Evolutionary conservation across 805 yeast genomes (phyloP).

Genomic region (Kuraishia hungarica): DNA sequence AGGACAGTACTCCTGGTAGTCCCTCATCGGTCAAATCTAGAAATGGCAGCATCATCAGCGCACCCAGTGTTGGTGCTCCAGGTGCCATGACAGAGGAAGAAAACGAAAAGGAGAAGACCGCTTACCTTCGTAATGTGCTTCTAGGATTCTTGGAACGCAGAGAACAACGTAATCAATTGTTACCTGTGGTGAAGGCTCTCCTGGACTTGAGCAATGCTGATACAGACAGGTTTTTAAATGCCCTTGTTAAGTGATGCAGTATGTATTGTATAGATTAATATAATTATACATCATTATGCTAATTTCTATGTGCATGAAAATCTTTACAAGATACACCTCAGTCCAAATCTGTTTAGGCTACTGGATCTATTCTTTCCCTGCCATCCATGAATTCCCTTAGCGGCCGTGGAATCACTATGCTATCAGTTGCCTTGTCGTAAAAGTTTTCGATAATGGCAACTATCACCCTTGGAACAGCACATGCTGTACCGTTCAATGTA

Average conservation of each 20-base stretch:
- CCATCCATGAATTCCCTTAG: conserved; percentile 70
- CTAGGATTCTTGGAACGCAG: conserved; percentile 85
- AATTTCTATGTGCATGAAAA: neutral
- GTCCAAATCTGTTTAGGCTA: neutral
- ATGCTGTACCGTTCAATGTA: conserved; percentile 90
- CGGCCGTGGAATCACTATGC: conserved; percentile 58
- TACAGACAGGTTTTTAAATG: conserved; percentile 59
- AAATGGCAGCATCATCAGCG: neutral
- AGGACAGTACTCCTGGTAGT: neutral
- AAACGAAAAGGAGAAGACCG: conserved; percentile 40
- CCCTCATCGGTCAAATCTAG: neutral
- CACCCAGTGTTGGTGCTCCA: conserved; percentile 2
- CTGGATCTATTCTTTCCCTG: conserved; percentile 23
- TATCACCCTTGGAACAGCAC: conserved; percentile 89
- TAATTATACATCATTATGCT: neutral
- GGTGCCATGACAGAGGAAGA: conserved; percentile 10
- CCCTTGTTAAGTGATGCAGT: conserved; percentile 23
- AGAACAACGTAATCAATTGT: conserved; percentile 78
- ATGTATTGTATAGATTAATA: no score
- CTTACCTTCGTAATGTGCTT: conserved; percentile 84
- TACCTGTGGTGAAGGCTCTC: conserved; percentile 79
- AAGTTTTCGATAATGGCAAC: conserved; percentile 84
- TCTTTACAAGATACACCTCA: no score
- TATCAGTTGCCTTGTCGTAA: conserved; percentile 49
- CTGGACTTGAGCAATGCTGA: conserved; percentile 64